Base-by-base conservation (phyloP, 2,329 filamentous ascomycete species). In the Apiospora koreana region DNA sequence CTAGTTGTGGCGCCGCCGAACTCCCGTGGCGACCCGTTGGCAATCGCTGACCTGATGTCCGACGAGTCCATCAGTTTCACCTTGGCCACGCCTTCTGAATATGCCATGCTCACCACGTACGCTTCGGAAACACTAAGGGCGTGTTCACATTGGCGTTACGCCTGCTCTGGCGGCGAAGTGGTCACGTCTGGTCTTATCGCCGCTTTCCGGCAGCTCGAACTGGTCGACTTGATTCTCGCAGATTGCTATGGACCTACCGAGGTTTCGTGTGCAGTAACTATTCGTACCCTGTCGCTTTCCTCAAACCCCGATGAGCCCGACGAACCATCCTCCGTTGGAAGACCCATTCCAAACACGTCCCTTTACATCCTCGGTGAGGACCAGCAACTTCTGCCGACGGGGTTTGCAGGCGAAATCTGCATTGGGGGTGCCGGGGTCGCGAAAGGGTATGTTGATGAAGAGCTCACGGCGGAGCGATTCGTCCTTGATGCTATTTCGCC, bases 61-160 rank as follows among this genome's bases (percentile, higher is more conserved):
- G 1, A 54, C 82, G 2, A 45, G 71, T 41, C 38, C 1, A 73
- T 86, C 46, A 82, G 79, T 1, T 75, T 76, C 23, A 83, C 82
- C 0, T 71, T 71, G 6, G 79, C 75, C 1, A 83, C 81, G 1
- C 83, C 83, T 0, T 79, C 83, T 0, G 83, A 85, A 68, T 83
- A 82, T 10, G 10, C 38, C 6, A 41, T 41, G 38, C 38, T 41
- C 38, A 41, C 38, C 42, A 72, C 72, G 10, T 72, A 76, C 42
- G 72, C 21, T 4, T 31, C n/a, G n/a, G 14, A n/a, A 23, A 18
- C 18, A 28, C 28, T 62, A 23, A 31, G 7, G 54, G 54, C 4
- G 6, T 18, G 28, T 28, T 18, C n/a, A 16, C 16, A n/a, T 6
- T 62, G 54, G 54, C n/a, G 28, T 7, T 18, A 25, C 46, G 46